These are phyloP conservation scores for Ailanthus altissimus DNA, from an alignment of 345 rosid species.

Conservation along the genomic window DNA sequence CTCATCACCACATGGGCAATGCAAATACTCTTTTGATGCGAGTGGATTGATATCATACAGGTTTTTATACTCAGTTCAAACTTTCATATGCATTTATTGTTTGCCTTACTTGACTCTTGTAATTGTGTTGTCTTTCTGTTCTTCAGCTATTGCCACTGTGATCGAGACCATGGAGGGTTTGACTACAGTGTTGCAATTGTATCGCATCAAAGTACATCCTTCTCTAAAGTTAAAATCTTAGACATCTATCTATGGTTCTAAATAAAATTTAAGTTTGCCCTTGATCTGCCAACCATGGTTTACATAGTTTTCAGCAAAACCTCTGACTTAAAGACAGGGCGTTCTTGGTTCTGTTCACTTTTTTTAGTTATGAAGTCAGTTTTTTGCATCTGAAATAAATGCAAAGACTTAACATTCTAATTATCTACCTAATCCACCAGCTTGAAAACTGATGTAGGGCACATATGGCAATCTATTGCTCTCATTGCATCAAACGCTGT, in stretches of 20 bases:
- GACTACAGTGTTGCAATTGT: slow-evolving; percentile 87
- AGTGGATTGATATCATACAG: slow-evolving; percentile 93
- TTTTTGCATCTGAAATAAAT: slow-evolving; percentile 22
- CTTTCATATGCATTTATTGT: slow-evolving; percentile 10
- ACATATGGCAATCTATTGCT: slow-evolving; percentile 72
- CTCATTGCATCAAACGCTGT: slow-evolving; percentile 89
- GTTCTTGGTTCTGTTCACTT: background rate
- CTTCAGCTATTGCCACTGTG: slow-evolving; percentile 87
- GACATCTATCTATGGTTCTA: background rate
- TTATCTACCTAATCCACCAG: slow-evolving; percentile 23
- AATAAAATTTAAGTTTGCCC: too few relatives aligned
- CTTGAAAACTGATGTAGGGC: slow-evolving; percentile 55
- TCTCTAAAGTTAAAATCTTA: background rate
- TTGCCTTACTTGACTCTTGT: slow-evolving; percentile 5
- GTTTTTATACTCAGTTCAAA: slow-evolving; percentile 33
- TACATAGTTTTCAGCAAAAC: too few relatives aligned
- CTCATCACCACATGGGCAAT: slow-evolving; percentile 76
- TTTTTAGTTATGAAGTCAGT: background rate
- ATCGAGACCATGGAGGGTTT: slow-evolving; percentile 91
- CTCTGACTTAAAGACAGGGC: background rate
- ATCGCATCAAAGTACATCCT: slow-evolving; percentile 59
- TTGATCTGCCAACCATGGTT: too few relatives aligned
- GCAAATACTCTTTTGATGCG: slow-evolving; percentile 75
- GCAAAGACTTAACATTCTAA: slow-evolving; percentile 2
- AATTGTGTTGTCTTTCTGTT: slow-evolving; percentile 28